Evolutionary conservation across 768 basidiomycete species (phyloP).

Genomic region (Pleurotus giganteus): DNA sequence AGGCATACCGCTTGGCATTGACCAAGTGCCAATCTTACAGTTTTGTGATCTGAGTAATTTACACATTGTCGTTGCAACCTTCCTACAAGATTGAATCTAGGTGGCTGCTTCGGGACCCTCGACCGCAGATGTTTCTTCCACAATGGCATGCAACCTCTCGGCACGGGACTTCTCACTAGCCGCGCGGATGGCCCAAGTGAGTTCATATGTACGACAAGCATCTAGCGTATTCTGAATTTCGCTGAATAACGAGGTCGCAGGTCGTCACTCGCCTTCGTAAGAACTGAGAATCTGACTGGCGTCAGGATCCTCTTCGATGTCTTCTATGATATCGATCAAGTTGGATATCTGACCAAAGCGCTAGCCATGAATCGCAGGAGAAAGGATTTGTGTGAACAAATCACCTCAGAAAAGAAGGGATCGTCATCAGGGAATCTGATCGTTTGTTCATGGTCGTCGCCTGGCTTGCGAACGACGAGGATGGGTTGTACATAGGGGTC

Average conservation of each 20-base stretch:
- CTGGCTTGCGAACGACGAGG: slow-evolving; percentile 82
- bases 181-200: slow-evolving; percentile 91
- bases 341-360: slow-evolving; percentile 56
- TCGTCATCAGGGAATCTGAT: slow-evolving; percentile 79
- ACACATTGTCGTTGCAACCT: neutral
- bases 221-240: slow-evolving; percentile 38
- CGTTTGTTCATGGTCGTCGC: slow-evolving; percentile 72
- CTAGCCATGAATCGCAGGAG: neutral
- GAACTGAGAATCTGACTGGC: slow-evolving; percentile 76
- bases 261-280: slow-evolving; percentile 65
- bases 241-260: neutral
- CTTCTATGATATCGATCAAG: slow-evolving; percentile 86
- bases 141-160: slow-evolving; percentile 37
- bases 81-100: neutral
- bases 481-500: slow-evolving; percentile 94
- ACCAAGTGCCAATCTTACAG: neutral
- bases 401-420: slow-evolving; percentile 84
- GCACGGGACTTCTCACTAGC: slow-evolving; percentile 69
- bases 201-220: slow-evolving; percentile 84
- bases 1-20: neutral
- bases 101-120: neutral
- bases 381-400: too few species aligned
- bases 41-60: neutral
- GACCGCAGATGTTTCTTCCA: neutral
- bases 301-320: slow-evolving; percentile 85